A percentile compares a stretch with the other conserved stretches of the same genome.
phyloP scores from a whole-genome alignment of 1,284 basidiomycete species.

The Ganoderma lingzhi region DNA sequence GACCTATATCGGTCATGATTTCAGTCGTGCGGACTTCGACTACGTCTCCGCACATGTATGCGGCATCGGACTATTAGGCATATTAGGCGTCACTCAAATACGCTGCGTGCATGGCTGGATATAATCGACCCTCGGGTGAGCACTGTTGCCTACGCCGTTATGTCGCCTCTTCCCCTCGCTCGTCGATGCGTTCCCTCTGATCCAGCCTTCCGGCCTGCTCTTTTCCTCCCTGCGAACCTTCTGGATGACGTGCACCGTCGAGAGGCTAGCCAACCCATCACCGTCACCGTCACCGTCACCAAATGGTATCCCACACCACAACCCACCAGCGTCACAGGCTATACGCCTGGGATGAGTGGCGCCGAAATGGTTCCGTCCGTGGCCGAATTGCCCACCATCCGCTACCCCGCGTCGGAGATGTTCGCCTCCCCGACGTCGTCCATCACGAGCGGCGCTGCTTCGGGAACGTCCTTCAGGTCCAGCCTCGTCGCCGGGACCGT shows the following conservation, averaged over 20 bases:
- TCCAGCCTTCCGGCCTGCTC: not conserved
- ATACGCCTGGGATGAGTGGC: not conserved
- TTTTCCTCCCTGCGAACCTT: not conserved
- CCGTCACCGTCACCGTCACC: not conserved
- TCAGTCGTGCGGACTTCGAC: not conserved
- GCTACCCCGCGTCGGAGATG: not conserved
- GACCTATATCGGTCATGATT: not conserved
- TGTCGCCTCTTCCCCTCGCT: slow-evolving; percentile 1
- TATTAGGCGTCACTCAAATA: not conserved
- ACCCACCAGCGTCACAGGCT: not conserved
- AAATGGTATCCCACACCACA: not conserved
- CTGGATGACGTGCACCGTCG: not conserved
- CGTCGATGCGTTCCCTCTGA: not conserved
- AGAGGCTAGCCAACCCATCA: not conserved
- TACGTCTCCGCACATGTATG: not conserved
- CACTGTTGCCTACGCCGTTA: not conserved
- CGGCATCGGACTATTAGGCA: not conserved
- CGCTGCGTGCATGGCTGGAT: not conserved
- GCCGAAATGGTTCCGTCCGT: not conserved
- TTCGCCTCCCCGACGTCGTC: not conserved
- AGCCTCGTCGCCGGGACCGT: not conserved
- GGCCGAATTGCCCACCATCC: not conserved
- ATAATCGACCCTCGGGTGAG: not conserved
- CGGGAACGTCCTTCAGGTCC: not conserved
- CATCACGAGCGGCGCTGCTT: no score